phyloP scores from a whole-genome alignment of 495 filamentous ascomycete genomes.

The Penicillium soppii region DNA sequence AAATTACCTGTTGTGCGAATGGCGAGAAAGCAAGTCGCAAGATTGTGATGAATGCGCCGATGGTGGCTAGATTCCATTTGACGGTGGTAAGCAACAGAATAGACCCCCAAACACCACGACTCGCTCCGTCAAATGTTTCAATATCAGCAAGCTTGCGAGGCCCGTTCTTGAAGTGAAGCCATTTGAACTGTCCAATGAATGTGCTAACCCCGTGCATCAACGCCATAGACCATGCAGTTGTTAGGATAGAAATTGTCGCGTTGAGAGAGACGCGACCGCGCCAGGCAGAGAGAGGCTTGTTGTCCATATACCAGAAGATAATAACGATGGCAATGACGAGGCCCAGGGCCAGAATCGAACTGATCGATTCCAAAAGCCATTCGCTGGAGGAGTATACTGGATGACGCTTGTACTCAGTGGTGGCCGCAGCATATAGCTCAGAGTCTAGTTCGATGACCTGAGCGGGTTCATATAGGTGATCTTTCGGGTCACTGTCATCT shows the following conservation, averaged over 20 bases:
- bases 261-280: constrained; percentile 12
- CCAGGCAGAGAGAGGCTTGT: constrained; percentile 18
- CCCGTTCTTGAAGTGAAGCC: constrained; percentile 33
- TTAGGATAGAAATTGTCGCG: constrained; percentile 18
- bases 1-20: constrained; percentile 31
- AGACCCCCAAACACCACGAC: constrained; percentile 41
- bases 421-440: constrained; percentile 2
- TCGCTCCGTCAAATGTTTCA: constrained; percentile 40
- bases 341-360: constrained; percentile 11
- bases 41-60: constrained; percentile 31
- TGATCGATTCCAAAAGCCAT: constrained; percentile 19
- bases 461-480: constrained; percentile 7
- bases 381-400: constrained; percentile 15
- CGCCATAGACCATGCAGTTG: constrained; percentile 14
- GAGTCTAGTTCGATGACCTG: constrained; percentile 7
- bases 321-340: constrained; percentile 10
- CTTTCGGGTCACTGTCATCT: constrained; percentile 4
- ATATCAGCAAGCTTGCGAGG: constrained; percentile 30
- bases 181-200: constrained; percentile 34
- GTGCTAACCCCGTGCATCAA: constrained; percentile 19
- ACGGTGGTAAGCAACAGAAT: constrained; percentile 20
- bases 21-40: constrained; percentile 27
- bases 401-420: constrained; percentile 20
- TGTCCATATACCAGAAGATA: constrained; percentile 22
- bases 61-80: constrained; percentile 21